Evolutionary conservation across 108 stramenopile genomes (phyloP), one percentile per base, ranked within the genome.

Genomic region (Pseudonitzschia pungens): DNA sequence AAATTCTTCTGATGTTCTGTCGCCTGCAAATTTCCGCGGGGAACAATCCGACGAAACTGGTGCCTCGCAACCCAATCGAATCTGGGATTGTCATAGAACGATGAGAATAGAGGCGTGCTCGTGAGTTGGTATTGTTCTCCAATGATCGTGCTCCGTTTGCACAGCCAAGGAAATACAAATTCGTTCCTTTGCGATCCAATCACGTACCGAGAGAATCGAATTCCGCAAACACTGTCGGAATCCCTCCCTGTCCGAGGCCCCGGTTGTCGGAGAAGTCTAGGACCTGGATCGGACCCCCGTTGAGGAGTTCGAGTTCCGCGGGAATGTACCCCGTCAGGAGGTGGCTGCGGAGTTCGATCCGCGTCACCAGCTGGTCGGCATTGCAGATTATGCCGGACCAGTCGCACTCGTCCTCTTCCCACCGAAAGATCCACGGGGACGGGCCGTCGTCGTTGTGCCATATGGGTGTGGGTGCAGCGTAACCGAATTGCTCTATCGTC

Each of bases 21-120:
- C 15, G 57, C 10, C 14, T 14, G 26, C 57, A 58, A 14, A 58
- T n/a, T 28, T 58, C 57, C 3, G 24, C 29, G 29, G 57, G 57
- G 29, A 58, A 21, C 57, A 27, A 58, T 58, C 57, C 57, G n/a
- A 58, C 57, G 57, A 58, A 58, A 58, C 26, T 31, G n/a, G 57
- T 58, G 21, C 57, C 57, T 14, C 29, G 57, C 29, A 58, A 58
- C 27, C 26, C 57, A 24, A 58, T 27, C 57, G 24, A 58, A 4
- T 58, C 57, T 58, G 29, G n/a, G n/a, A 14, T 48, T 18, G 45
- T 4, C 2, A 48, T 48, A 12, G 45, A 14, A 48, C 45, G 14
- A 48, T 48, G 2, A 1, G 45, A 18, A 18, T 48, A 12, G 10
- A 48, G 6, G 6, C 36, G 10, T 48, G 45, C 1, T 18, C 18